Conservation (phyloP, 139 green algal genomes). For the Picochlorum sp. region DNA sequence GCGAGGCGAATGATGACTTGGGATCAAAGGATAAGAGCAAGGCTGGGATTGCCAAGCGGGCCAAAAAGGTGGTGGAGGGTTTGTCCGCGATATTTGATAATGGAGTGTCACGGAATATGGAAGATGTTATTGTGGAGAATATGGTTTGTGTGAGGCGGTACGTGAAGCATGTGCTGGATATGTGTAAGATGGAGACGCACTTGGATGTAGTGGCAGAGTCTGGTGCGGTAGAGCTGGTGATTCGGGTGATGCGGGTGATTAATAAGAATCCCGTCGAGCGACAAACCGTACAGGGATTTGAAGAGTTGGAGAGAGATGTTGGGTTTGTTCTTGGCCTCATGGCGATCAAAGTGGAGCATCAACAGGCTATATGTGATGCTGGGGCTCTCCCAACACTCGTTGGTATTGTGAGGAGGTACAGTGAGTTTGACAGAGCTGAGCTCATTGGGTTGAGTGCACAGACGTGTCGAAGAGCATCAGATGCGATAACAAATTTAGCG, state of each 20-base stretch:
- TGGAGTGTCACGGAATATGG: too few relatives aligned
- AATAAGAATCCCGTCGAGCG: constrained; percentile 2
- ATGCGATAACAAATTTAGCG: constrained; percentile 93
- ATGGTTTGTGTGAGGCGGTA: background rate
- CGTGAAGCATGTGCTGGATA: background rate
- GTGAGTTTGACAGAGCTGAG: background rate
- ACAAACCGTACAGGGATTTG: background rate
- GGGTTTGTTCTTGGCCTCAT: constrained; percentile 88
- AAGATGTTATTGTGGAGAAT: background rate
- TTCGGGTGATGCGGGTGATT: constrained; percentile 49
- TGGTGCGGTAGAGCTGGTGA: constrained; percentile 53
- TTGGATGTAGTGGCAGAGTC: constrained; percentile 59
- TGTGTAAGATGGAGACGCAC: constrained; percentile 55
- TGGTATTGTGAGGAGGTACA: constrained; percentile 48
- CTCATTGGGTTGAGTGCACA: constrained; percentile 19
- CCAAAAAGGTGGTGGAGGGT: too few relatives aligned
- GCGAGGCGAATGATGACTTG: too few relatives aligned
- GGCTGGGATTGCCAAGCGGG: too few relatives aligned
- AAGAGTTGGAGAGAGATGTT: constrained; percentile 80
- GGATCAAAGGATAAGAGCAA: too few relatives aligned
- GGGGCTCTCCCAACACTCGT: constrained; percentile 59
- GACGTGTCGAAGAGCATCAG: constrained; percentile 65
- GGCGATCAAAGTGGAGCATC: constrained; percentile 81
- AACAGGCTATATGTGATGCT: constrained; percentile 65
- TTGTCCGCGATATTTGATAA: too few relatives aligned